A percentile compares a stretch with the other conserved stretches of the same genome.
These are phyloP conservation scores for Psilocybe sp. DNA, from an alignment of 768 basidiomycete species.

Conservation along the genomic window DNA sequence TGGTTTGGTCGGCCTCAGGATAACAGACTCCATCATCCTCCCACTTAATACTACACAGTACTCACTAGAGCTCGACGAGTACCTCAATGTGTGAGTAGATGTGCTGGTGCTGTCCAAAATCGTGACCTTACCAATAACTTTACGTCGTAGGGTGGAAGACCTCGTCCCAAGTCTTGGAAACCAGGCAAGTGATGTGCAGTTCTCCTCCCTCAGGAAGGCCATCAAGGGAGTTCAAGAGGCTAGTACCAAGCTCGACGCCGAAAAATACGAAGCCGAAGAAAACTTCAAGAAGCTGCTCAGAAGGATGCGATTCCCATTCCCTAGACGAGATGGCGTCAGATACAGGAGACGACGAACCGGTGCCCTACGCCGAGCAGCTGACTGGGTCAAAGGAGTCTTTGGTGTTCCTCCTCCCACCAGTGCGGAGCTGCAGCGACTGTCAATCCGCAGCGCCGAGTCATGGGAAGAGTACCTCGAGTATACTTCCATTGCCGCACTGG, in stretches of 20 bases:
- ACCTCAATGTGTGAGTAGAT: conserved; percentile 51
- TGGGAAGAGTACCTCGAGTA: conserved; percentile 32
- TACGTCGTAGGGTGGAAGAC: conserved; percentile 43
- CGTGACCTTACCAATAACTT: neutral
- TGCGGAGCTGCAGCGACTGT: conserved; percentile 16
- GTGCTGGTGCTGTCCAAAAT: neutral
- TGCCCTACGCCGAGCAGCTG: conserved; percentile 20
- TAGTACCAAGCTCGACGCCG: conserved; percentile 55
- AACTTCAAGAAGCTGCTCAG: conserved; percentile 45
- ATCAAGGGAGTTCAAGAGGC: conserved; percentile 46
- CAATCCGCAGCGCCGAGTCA: conserved; percentile 16
- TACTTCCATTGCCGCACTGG: conserved; percentile 6
- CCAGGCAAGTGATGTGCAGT: conserved; percentile 25
- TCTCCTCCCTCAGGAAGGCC: conserved; percentile 43
- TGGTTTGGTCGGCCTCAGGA: conserved; percentile 56
- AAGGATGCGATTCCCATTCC: conserved; percentile 23
- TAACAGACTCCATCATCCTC: conserved; percentile 61
- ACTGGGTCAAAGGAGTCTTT: conserved; percentile 36
- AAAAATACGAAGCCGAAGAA: conserved; percentile 54
- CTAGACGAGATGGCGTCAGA: conserved; percentile 18
- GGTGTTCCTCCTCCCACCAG: conserved; percentile 31
- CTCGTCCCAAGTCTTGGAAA: conserved; percentile 28
- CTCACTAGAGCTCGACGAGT: conserved; percentile 58
- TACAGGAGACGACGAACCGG: conserved; percentile 19
- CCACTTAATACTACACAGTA: conserved; percentile 80